Conservation (phyloP, 345 rosid species). For the Aquilaria yunnanensis region DNA sequence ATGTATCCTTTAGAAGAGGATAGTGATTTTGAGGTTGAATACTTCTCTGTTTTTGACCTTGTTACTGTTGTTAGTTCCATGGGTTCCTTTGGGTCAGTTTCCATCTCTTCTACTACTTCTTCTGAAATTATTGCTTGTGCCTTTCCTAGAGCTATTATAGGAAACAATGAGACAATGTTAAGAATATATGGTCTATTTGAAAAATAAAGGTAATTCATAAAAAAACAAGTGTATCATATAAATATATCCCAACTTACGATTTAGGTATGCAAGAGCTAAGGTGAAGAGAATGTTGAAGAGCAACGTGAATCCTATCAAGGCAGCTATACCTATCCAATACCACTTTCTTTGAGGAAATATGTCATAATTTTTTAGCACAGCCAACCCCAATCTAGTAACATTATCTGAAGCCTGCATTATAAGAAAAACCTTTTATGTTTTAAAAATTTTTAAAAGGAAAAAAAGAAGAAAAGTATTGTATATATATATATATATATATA, state of each 20-base stretch:
- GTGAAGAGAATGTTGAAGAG: constrained; percentile 78
- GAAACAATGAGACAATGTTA: neutral
- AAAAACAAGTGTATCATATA: neutral
- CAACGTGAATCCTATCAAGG: constrained; percentile 51
- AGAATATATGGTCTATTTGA: constrained; percentile 5
- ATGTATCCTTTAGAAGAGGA: constrained; percentile 37
- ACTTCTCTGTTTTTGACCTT: constrained; percentile 8
- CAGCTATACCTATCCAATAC: constrained; percentile 82
- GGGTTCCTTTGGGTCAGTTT: constrained; percentile 15
- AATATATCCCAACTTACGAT: constrained; percentile 36
- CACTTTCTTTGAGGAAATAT: constrained; percentile 47
- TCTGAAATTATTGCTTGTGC: constrained; percentile 55
- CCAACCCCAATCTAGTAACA: constrained; percentile 44
- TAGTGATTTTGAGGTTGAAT: constrained; percentile 18
- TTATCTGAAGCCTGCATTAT: constrained; percentile 47
- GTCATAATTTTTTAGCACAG: constrained; percentile 48
- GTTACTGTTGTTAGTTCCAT: constrained; percentile 16
- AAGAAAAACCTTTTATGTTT: neutral
- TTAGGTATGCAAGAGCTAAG: constrained; percentile 54
- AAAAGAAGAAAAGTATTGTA: neutral
- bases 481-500: neutral
- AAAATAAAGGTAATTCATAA: neutral
- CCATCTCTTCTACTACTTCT: constrained; percentile 39
- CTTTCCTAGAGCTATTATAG: constrained; percentile 53
- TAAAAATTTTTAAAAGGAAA: neutral